Evolutionary conservation across 257 asterid species (phyloP).

Genomic region (Fraxinus cuspidata): DNA sequence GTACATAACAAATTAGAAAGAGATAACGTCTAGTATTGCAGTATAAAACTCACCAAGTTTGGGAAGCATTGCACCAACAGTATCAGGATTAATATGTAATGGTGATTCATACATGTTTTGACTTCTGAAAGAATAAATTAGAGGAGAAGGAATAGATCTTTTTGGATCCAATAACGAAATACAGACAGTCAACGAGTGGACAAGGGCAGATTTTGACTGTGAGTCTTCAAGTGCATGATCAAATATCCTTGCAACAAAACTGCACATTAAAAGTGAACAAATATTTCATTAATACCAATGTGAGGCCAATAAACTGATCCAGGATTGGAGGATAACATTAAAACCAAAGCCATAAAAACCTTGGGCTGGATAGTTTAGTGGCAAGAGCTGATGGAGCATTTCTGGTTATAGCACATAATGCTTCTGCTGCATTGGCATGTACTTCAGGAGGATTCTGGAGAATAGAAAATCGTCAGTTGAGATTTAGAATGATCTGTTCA

Average conservation of each 20-base stretch:
- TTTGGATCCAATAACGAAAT: slow-evolving; percentile 91
- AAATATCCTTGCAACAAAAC: slow-evolving; percentile 89
- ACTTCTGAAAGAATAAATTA: slow-evolving; percentile 75
- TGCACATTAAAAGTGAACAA: slow-evolving; percentile 36
- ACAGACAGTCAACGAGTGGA: slow-evolving; percentile 83
- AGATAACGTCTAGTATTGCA: slow-evolving; percentile 8
- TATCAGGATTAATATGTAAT: slow-evolving; percentile 69
- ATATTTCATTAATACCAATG: slow-evolving; percentile 16
- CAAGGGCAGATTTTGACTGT: slow-evolving; percentile 80
- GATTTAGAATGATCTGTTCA: slow-evolving; percentile 1
- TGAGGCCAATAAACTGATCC: slow-evolving; percentile 7
- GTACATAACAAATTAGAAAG: background rate
- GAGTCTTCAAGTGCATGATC: slow-evolving; percentile 86
- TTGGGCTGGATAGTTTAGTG: slow-evolving; percentile 83
- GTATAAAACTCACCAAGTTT: slow-evolving; percentile 63
- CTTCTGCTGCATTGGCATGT: slow-evolving; percentile 96
- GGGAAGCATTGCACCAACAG: slow-evolving; percentile 96
- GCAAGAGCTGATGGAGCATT: slow-evolving; percentile 85
- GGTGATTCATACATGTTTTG: slow-evolving; percentile 79
- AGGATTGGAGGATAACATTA: slow-evolving; percentile 16
- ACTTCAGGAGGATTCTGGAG: slow-evolving; percentile 90
- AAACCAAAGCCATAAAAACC: slow-evolving; percentile 47
- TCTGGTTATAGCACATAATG: slow-evolving; percentile 89
- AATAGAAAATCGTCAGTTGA: slow-evolving; percentile 22
- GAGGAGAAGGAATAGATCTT: slow-evolving; percentile 72